phyloP scores from a whole-genome alignment of 2,329 filamentous ascomycete species.

The Pseudogymnoascus sp. region DNA sequence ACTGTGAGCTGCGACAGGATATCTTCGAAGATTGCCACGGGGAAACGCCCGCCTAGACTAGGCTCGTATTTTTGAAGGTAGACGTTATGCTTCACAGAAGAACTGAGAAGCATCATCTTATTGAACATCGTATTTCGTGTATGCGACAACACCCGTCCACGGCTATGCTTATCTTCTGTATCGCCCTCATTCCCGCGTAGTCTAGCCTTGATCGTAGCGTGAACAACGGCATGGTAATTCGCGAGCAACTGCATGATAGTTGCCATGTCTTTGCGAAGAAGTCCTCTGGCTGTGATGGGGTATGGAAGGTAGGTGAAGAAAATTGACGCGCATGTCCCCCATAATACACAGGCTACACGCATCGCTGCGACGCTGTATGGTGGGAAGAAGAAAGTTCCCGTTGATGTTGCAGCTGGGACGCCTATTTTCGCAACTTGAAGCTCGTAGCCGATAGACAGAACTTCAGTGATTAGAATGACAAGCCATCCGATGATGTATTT shows the following conservation, averaged over 20 bases:
- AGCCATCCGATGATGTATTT: slow-evolving; percentile 9
- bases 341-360: slow-evolving; percentile 56
- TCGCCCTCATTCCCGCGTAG: slow-evolving; percentile 51
- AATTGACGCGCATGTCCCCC: slow-evolving; percentile 59
- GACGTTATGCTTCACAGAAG: not conserved
- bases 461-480: slow-evolving; percentile 36
- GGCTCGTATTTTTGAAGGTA: slow-evolving; percentile 10
- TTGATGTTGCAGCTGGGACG: slow-evolving; percentile 39
- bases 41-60: slow-evolving; percentile 8
- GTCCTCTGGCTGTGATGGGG: slow-evolving; percentile 60
- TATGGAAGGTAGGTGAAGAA: slow-evolving; percentile 69
- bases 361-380: slow-evolving; percentile 62
- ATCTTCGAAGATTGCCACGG: slow-evolving; percentile 9
- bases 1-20: slow-evolving; percentile 6
- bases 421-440: slow-evolving; percentile 60
- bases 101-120: slow-evolving; percentile 9
- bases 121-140: slow-evolving; percentile 10
- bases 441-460: slow-evolving; percentile 61
- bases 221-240: slow-evolving; percentile 63
- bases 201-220: slow-evolving; percentile 54
- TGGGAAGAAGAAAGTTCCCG: slow-evolving; percentile 57
- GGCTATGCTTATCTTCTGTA: slow-evolving; percentile 33
- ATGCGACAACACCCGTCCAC: slow-evolving; percentile 21
- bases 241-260: slow-evolving; percentile 60
- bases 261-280: slow-evolving; percentile 57